A percentile compares a stretch with the other conserved stretches of the same genome.
Conservation (phyloP, 2,329 filamentous ascomycete species). For the Fusarium nodosum region DNA sequence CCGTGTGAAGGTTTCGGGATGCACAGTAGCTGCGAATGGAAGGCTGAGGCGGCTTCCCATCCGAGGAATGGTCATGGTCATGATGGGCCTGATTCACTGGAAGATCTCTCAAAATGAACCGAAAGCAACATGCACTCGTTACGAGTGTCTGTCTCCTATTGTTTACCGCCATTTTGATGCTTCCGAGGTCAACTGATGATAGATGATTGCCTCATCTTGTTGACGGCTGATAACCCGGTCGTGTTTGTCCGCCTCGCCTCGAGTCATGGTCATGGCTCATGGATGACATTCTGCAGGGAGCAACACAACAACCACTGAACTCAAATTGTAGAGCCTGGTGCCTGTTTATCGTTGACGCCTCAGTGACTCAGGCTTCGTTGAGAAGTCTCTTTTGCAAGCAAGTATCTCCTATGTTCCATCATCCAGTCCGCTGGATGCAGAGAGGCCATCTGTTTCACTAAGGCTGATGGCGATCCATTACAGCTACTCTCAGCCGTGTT, state of each 20-base stretch:
- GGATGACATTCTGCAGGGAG: conserved; percentile 33
- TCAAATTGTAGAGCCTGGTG: not conserved
- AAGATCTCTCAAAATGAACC: not conserved
- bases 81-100: conserved; percentile 13
- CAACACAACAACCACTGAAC: conserved; percentile 12
- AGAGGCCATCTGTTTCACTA: not conserved
- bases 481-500: conserved; percentile 21
- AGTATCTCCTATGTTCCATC: not conserved
- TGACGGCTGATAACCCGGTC: conserved; percentile 27
- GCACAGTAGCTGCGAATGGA: not conserved
- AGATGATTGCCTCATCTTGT: conserved; percentile 39
- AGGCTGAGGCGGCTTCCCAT: conserved; percentile 35
- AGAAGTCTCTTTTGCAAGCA: not conserved
- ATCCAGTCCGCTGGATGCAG: not conserved
- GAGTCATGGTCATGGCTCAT: conserved; percentile 40
- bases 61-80: conserved; percentile 25
- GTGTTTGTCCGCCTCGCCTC: conserved; percentile 40
- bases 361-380: not conserved
- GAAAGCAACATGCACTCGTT: conserved; percentile 2
- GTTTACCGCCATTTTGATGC: conserved; percentile 27
- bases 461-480: conserved; percentile 26
- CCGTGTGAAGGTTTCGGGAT: conserved; percentile 26
- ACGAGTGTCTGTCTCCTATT: not conserved
- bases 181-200: conserved; percentile 16
- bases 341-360: not conserved